A percentile compares a stretch with the other conserved stretches of the same genome.
Conservation (phyloP, 1,139 yeast genomes). For the Ogataea hybrid region DNA sequence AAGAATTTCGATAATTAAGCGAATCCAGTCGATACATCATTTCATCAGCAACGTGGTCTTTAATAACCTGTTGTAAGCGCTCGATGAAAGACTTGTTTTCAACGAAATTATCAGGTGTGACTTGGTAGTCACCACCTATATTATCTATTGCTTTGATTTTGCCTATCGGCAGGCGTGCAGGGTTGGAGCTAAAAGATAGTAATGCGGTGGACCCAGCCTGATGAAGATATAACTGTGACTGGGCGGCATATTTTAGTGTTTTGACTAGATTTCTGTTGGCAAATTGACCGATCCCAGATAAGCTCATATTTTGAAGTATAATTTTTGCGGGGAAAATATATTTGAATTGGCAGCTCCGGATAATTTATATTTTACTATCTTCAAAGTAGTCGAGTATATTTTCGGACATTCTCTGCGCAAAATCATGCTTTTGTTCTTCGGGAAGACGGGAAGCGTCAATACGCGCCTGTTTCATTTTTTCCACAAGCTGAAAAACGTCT, state of each 20-base stretch:
- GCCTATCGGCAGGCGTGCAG: slow-evolving; percentile 34
- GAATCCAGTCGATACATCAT: slow-evolving; percentile 63
- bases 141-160: slow-evolving; percentile 10
- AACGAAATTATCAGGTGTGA: slow-evolving; percentile 25
- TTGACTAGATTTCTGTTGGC: slow-evolving; percentile 21
- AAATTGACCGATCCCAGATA: slow-evolving; percentile 6
- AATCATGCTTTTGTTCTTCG: neutral
- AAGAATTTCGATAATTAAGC: slow-evolving; percentile 51
- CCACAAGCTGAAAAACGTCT: neutral
- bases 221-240: slow-evolving; percentile 31
- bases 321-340: slow-evolving; percentile 3
- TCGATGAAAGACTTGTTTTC: slow-evolving; percentile 29
- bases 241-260: slow-evolving; percentile 22
- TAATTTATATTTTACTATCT: slow-evolving; percentile 1
- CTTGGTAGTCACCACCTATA: slow-evolving; percentile 9
- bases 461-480: slow-evolving; percentile 18
- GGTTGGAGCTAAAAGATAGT: slow-evolving; percentile 40
- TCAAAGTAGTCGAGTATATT: slow-evolving; percentile 34
- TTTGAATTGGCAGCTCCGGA: neutral
- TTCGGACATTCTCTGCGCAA: slow-evolving; percentile 8
- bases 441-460: slow-evolving; percentile 27
- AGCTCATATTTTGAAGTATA: neutral
- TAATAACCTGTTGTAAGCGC: slow-evolving; percentile 34
- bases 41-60: slow-evolving; percentile 42
- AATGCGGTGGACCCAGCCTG: slow-evolving; percentile 31